Evolutionary conservation across 768 basidiomycete species (phyloP).

Genomic region (Dacryopinax spathularia): DNA sequence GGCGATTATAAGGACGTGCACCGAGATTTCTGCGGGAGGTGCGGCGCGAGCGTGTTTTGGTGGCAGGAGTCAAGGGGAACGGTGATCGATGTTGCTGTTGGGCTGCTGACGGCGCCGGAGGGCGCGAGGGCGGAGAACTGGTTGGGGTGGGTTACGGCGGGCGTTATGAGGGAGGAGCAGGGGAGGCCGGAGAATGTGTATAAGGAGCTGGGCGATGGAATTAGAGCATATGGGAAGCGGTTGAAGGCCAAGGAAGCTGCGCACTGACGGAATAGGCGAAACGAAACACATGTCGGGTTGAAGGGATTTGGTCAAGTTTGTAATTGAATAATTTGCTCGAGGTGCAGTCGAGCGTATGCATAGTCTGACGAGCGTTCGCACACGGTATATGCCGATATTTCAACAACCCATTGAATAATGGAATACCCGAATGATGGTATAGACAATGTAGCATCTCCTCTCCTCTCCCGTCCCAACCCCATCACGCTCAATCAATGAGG

Average conservation of each 20-base stretch:
- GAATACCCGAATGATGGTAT: not conserved
- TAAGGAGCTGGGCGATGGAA: not conserved
- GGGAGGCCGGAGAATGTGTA: not conserved
- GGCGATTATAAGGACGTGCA: not conserved
- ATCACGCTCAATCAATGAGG: conserved; percentile 53
- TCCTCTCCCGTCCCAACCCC: not conserved
- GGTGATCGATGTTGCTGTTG: not conserved
- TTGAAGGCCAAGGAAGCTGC: not conserved
- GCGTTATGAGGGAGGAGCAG: not conserved
- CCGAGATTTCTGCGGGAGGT: not conserved
- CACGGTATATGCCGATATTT: not conserved
- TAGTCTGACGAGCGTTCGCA: too few species aligned
- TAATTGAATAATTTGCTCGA: too few species aligned
- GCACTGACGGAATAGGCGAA: too few species aligned
- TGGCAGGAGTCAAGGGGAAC: not conserved
- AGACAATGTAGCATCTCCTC: conserved; percentile 12
- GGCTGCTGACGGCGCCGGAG: not conserved
- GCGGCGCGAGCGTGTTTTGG: not conserved
- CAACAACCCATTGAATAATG: not conserved
- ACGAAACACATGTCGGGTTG: too few species aligned
- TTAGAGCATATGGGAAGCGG: not conserved
- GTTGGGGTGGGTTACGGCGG: not conserved
- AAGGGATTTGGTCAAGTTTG: too few species aligned
- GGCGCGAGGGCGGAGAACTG: not conserved
- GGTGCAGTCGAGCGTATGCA: too few species aligned